A percentile compares a stretch with the other conserved stretches of the same genome.
These are phyloP conservation scores for Tuber borchii DNA, from an alignment of 495 filamentous ascomycete genomes.

Conservation along the genomic window DNA sequence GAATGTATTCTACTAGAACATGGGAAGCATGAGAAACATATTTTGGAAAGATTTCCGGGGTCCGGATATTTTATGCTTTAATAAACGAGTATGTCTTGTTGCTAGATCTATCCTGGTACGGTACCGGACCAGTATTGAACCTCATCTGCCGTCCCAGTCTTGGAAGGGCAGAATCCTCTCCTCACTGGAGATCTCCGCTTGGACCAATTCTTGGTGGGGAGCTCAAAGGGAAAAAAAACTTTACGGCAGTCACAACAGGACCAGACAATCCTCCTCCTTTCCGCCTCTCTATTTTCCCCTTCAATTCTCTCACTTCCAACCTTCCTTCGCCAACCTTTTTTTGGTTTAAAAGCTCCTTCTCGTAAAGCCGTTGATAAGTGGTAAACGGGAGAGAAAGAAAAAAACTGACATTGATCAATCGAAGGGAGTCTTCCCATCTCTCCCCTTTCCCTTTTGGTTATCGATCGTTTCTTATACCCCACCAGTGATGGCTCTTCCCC, in stretches of 20 bases:
- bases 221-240: not conserved
- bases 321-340: not conserved
- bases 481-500: conserved; percentile 34
- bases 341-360: not conserved
- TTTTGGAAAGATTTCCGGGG: not conserved
- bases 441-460: not conserved
- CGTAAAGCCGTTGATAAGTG: not conserved
- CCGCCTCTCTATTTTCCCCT: conserved; percentile 9
- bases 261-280: not conserved
- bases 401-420: not conserved
- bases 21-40: not conserved
- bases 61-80: not conserved
- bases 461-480: not conserved
- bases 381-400: not conserved
- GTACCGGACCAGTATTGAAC: not conserved
- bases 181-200: not conserved
- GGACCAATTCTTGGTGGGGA: not conserved
- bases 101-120: not conserved
- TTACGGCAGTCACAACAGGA: not conserved
- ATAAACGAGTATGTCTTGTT: not conserved
- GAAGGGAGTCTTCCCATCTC: not conserved
- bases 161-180: not conserved
- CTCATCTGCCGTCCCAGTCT: not conserved
- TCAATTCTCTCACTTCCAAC: conserved; percentile 14
- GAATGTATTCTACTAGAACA: not conserved